Evolutionary conservation across 2,329 filamentous ascomycete genomes (phyloP), one percentile per base, ranked within the genome.

Genomic region (Trematosphaeria pertusa): DNA sequence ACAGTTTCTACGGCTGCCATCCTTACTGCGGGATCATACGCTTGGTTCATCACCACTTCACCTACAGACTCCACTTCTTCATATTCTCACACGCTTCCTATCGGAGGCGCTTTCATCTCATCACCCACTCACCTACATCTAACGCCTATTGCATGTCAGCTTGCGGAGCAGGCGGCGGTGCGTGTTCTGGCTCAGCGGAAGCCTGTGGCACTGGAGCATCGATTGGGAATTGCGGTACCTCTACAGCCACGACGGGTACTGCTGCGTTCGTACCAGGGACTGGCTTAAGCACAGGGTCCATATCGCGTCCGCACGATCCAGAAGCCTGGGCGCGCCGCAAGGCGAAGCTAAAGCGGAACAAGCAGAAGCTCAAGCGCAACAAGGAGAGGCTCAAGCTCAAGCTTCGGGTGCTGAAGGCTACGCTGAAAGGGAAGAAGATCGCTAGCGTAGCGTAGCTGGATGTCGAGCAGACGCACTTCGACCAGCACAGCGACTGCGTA

Each of bases 401-500:
- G 20, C 9, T 19, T 22, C 19, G 14, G 24, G 5, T 4, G 18
- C 22, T 12, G 7, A 30, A 2, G 30, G n/a, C 20, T n/a, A n/a
- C n/a, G n/a, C n/a, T n/a, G n/a, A n/a, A n/a, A n/a, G n/a, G n/a
- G n/a, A n/a, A n/a, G n/a, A n/a, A n/a, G n/a, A n/a, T n/a, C n/a
- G n/a, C n/a, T n/a, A n/a, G n/a, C n/a, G n/a, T n/a, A n/a, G n/a
- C n/a, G n/a, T 5, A 22, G 33, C 39, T 42, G 31, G 21, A 44
- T 40, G 41, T 37, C 31, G 40, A 33, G 17, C 32, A 17, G 28
- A 40, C 24, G 37, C 37, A 17, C n/a, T 6, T 38, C 22, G 22
- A 7, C n/a, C 34, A 26, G 21, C 19, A 26, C 31, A 24, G 31
- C 20, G 30, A 21, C 18, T n/a, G 38, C 44, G 21, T 43, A 26